phyloP scores from a whole-genome alignment of 2,329 filamentous ascomycete species.

The Colletotrichum echinochloae region DNA sequence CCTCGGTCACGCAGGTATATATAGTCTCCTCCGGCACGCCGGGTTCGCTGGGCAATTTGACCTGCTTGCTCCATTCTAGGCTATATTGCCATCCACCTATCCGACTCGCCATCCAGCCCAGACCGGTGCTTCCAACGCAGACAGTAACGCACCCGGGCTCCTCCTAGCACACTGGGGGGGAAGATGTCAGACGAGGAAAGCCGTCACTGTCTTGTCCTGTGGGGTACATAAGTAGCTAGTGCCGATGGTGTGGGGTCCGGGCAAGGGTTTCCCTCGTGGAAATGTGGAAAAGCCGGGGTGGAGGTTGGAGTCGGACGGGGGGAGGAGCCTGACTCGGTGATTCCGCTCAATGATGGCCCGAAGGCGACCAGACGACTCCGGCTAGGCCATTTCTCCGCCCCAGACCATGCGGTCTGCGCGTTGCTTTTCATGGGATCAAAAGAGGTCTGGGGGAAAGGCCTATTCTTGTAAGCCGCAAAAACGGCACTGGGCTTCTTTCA shows the following conservation, averaged over 20 bases:
- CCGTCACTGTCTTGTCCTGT: background rate
- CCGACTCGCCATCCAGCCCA: background rate
- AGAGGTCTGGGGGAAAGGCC: background rate
- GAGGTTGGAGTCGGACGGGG: constrained; percentile 1
- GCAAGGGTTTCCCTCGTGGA: constrained; percentile 4
- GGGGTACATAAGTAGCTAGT: constrained; percentile 26
- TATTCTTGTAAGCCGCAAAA: background rate
- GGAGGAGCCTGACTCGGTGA: constrained; percentile 27
- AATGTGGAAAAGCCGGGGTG: background rate
- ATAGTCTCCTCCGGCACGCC: background rate
- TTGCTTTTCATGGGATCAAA: background rate
- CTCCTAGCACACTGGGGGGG: background rate
- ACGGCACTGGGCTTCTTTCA: background rate
- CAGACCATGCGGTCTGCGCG: constrained; percentile 2
- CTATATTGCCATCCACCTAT: background rate
- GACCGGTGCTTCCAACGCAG: background rate
- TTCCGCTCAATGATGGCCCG: constrained; percentile 34
- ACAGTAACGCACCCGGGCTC: background rate
- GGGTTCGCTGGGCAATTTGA: background rate
- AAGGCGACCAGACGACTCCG: constrained; percentile 6
- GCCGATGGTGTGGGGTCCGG: constrained; percentile 6
- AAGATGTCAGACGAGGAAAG: background rate
- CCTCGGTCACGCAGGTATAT: background rate
- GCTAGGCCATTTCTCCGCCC: constrained; percentile 27
- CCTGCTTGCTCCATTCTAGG: constrained; percentile 12